A percentile compares a stretch with the other conserved stretches of the same genome.
phyloP scores from a whole-genome alignment of 352 stramenopile genomes.

The Phytophthora boehmeriae region DNA sequence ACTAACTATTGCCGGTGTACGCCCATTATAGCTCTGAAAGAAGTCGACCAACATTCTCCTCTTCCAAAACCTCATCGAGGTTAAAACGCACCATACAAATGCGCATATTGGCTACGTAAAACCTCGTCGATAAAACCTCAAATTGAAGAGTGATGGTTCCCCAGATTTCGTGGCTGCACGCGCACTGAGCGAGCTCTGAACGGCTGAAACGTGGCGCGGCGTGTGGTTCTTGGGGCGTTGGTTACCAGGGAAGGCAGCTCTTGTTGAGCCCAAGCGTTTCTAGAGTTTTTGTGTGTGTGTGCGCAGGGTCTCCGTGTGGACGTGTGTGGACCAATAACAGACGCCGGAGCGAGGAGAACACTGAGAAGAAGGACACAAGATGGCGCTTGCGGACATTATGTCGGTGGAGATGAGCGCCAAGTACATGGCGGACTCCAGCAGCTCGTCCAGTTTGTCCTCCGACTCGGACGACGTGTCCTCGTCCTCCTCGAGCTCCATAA shows the following conservation, averaged over 20 bases:
- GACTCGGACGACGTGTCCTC: conserved; percentile 60
- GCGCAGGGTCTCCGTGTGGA: not conserved
- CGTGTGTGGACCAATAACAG: not conserved
- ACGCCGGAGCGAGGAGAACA: conserved; percentile 2
- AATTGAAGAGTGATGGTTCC: conserved; percentile 37
- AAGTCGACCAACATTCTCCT: not conserved
- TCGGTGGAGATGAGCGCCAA: conserved; percentile 74
- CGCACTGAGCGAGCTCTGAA: conserved; percentile 30
- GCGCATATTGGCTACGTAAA: not conserved
- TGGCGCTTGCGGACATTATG: conserved; percentile 81
- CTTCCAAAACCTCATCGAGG: conserved; percentile 11
- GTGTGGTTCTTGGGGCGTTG: conserved; percentile 18
- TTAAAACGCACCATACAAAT: conserved; percentile 20
- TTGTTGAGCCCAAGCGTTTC: not conserved
- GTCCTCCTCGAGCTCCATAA: conserved; percentile 49
- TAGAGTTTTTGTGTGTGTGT: not conserved
- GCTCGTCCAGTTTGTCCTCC: conserved; percentile 78
- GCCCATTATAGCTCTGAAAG: not conserved
- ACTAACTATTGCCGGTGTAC: no score
- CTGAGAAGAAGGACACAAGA: conserved; percentile 21
- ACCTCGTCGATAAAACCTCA: not conserved
- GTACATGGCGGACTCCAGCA: conserved; percentile 78
- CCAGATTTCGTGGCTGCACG: conserved; percentile 46
- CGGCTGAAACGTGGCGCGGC: conserved; percentile 34
- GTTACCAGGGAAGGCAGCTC: conserved; percentile 15